phyloP scores from a whole-genome alignment of 1,284 basidiomycete genomes.

The Ceratobasidium sp. region DNA sequence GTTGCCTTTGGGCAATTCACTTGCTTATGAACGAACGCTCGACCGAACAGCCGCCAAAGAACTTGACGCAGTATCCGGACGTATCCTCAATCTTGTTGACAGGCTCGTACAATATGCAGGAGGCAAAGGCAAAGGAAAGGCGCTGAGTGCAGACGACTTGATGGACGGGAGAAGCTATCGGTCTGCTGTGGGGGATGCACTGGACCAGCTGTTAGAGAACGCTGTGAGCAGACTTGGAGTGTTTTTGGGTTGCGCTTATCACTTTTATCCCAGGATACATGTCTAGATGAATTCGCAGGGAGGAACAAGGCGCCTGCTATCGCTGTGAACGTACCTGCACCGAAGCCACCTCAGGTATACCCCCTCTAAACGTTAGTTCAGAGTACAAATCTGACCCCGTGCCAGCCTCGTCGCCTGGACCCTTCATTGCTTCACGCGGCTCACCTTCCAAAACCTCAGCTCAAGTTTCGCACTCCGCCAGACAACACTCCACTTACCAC shows the following conservation, averaged over 20 bases:
- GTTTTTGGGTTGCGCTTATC: conserved; percentile 23
- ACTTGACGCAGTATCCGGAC: conserved; percentile 70
- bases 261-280: conserved; percentile 68
- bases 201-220: conserved; percentile 87
- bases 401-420: conserved; percentile 52
- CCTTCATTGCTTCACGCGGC: conserved; percentile 70
- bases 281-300: conserved; percentile 82
- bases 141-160: conserved; percentile 49
- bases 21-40: conserved; percentile 86
- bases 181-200: conserved; percentile 77
- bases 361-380: neutral
- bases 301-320: conserved; percentile 58
- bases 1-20: conserved; percentile 61
- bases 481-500: conserved; percentile 62
- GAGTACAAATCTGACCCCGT: conserved; percentile 43
- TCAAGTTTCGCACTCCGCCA: conserved; percentile 68
- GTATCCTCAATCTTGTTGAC: conserved; percentile 72
- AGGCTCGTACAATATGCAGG: conserved; percentile 66
- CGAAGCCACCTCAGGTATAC: conserved; percentile 41
- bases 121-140: conserved; percentile 61
- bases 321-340: conserved; percentile 57
- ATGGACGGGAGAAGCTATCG: conserved; percentile 76
- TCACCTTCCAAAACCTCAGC: conserved; percentile 81
- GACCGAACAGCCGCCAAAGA: conserved; percentile 74
- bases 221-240: conserved; percentile 65